Conservation (phyloP, 2,329 filamentous ascomycete species). For the Cladophialophora psammophila region DNA sequence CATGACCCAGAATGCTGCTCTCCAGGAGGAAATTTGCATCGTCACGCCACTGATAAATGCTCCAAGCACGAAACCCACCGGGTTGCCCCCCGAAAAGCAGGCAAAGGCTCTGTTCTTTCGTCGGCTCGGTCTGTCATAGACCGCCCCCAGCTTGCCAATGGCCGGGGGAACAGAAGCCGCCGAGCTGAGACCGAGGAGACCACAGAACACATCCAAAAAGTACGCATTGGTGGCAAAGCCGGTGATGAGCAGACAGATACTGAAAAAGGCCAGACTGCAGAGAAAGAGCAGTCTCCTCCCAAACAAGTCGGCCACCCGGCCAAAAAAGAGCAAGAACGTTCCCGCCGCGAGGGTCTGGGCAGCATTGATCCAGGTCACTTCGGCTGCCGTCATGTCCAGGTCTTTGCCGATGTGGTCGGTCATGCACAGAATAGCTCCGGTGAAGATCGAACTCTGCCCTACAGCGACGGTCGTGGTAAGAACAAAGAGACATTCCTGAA, state of each 20-base stretch:
- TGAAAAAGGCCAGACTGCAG: slow-evolving; percentile 65
- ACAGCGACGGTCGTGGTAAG: slow-evolving; percentile 72
- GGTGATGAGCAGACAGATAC: slow-evolving; percentile 63
- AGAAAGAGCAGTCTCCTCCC: slow-evolving; percentile 70
- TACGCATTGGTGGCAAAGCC: slow-evolving; percentile 67
- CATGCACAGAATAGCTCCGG: slow-evolving; percentile 67
- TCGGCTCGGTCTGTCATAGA: slow-evolving; percentile 67
- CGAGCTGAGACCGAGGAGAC: slow-evolving; percentile 69
- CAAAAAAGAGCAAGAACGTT: slow-evolving; percentile 71
- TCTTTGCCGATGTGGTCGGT: slow-evolving; percentile 67
- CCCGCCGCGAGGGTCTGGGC: slow-evolving; percentile 69
- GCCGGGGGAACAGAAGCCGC: slow-evolving; percentile 70
- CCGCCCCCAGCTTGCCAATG: slow-evolving; percentile 68
- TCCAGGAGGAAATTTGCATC: slow-evolving; percentile 68
- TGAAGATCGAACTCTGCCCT: slow-evolving; percentile 66
- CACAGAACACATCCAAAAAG: slow-evolving; percentile 68
- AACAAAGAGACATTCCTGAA: slow-evolving; percentile 71
- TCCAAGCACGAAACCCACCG: slow-evolving; percentile 64
- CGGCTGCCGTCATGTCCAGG: slow-evolving; percentile 67
- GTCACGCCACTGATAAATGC: slow-evolving; percentile 69
- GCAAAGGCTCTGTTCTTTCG: slow-evolving; percentile 72
- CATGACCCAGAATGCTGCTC: slow-evolving; percentile 68
- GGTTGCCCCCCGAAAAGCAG: slow-evolving; percentile 67
- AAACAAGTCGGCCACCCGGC: slow-evolving; percentile 70
- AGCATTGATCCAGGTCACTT: slow-evolving; percentile 73